A percentile compares a stretch with the other conserved stretches of the same genome.
phyloP scores from a whole-genome alignment of 176 grass and related monocot genomes.

The Oryza longistaminata region DNA sequence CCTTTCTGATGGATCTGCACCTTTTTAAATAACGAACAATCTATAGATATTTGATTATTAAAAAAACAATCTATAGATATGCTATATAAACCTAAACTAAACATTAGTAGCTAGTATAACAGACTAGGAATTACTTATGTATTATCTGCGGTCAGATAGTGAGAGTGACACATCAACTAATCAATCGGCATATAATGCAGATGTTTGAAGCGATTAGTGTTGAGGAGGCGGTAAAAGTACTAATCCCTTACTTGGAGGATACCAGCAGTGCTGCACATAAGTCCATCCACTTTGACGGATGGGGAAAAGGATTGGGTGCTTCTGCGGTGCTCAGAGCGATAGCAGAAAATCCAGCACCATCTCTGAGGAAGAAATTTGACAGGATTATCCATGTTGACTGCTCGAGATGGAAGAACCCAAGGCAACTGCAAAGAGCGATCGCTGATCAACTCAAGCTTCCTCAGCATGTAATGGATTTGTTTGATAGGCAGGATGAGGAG shows the following conservation, averaged over 20 bases:
- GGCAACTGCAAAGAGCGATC: too few relatives aligned
- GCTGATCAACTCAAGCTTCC: too few relatives aligned
- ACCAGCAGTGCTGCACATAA: fast-evolving
- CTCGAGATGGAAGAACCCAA: too few relatives aligned
- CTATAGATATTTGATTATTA: too few relatives aligned
- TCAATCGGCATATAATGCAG: not conserved
- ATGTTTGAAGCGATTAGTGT: fast-evolving
- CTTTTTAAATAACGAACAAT: too few relatives aligned
- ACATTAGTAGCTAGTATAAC: too few relatives aligned
- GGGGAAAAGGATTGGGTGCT: not conserved
- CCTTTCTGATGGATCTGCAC: too few relatives aligned
- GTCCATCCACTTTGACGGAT: not conserved
- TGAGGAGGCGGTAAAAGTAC: fast-evolving
- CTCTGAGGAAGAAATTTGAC: not conserved
- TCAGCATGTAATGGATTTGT: too few relatives aligned
- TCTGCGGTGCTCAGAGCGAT: conserved; percentile 17
- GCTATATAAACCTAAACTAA: too few relatives aligned
- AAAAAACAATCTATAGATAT: too few relatives aligned
- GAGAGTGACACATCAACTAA: not conserved
- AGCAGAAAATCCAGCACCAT: not conserved
- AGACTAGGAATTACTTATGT: too few relatives aligned
- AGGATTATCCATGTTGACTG: conserved; percentile 11
- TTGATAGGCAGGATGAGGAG: too few relatives aligned
- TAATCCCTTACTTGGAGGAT: not conserved
- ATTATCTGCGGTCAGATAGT: not conserved